Evolutionary conservation across 768 basidiomycete species (phyloP).

Genomic region (Floccularia luteovirens): DNA sequence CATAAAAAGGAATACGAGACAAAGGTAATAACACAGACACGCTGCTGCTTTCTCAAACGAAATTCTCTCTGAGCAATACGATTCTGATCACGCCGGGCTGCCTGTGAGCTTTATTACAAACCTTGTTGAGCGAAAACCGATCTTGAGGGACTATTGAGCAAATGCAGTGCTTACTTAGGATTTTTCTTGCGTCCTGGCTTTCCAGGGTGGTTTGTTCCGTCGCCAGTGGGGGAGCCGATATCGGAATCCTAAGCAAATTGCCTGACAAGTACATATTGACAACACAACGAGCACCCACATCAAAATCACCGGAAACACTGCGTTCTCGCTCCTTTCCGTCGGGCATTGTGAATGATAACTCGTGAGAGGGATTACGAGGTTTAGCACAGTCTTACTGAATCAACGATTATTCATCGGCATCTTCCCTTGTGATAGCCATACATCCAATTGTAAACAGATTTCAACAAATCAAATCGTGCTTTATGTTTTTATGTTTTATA

Average conservation of each 20-base stretch:
- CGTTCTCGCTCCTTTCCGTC: constrained; percentile 46
- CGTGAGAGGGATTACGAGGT: constrained; percentile 38
- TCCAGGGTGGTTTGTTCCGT: constrained; percentile 31
- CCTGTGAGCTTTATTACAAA: constrained; percentile 59
- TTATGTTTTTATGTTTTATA: too few species aligned
- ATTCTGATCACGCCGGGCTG: constrained; percentile 83
- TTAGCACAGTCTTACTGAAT: constrained; percentile 5
- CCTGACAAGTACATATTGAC: constrained; percentile 2
- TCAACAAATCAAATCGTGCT: too few species aligned
- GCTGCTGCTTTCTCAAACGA: constrained; percentile 84
- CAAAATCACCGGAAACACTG: constrained; percentile 57
- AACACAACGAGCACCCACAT: constrained; percentile 23
- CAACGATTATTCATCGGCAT: constrained; percentile 1
- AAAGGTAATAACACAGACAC: constrained; percentile 31
- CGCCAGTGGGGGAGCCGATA: constrained; percentile 42
- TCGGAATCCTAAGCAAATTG: constrained; percentile 52
- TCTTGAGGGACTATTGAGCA: constrained; percentile 15
- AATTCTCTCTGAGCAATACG: constrained; percentile 93
- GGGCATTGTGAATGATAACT: constrained; percentile 33
- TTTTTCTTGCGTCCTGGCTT: constrained; percentile 87
- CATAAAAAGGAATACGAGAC: constrained; percentile 2
- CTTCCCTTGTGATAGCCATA: too few species aligned
- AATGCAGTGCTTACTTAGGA: constrained; percentile 56
- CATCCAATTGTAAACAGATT: too few species aligned
- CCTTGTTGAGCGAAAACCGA: constrained; percentile 6